Evolutionary conservation across 2,329 filamentous ascomycete species (phyloP), one percentile per base, ranked within the genome.

Genomic region (Aspergillus proliferans): DNA sequence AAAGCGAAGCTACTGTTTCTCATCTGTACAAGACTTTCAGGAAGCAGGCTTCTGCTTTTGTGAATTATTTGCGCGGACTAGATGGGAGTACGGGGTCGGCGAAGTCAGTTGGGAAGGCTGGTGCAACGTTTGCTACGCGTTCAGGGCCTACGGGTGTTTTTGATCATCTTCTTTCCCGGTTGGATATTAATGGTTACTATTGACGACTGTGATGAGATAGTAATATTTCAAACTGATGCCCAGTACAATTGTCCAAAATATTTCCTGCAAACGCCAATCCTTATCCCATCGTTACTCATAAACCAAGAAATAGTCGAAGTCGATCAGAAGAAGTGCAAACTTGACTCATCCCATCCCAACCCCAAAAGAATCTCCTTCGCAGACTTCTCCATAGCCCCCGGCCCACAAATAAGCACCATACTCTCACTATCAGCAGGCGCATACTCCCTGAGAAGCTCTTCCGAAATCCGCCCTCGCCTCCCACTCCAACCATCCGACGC

Each of bases 371-470:
- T 78, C 42, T 71, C 65, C 55, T 78, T 77, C 3, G 81, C 82
- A 49, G 76, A 81, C 60, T 82, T 84, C 70, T 94, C 88, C 73
- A 95, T 74, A 3, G 84, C 71, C 57, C 78, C 81, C 0, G 90
- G 90, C 2, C 90, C 90, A 70, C 90, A 95, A 14, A 95, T 76
- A 50, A 95, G 69, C 12, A 88, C 82, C 74, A 95, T 65, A 21
- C 67, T 65, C 10, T 79, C 76, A 52, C 79, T 76, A 0, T 72
- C 73, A n/a, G 55, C 64, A 36, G 60, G 55, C 30, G 55, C 72
- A 64, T 88, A 79, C 52, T 79, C 76, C 54, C 79, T 72, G 28
- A 93, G 69, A 48, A 94, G 65, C 2, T 76, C 73, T 52, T 71
- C 74, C 9, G 80, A 80, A 58, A 95, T 82, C 19, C 87, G 73